Conservation (phyloP, 805 yeast genomes). For the Tetrapisispora phaffii region DNA sequence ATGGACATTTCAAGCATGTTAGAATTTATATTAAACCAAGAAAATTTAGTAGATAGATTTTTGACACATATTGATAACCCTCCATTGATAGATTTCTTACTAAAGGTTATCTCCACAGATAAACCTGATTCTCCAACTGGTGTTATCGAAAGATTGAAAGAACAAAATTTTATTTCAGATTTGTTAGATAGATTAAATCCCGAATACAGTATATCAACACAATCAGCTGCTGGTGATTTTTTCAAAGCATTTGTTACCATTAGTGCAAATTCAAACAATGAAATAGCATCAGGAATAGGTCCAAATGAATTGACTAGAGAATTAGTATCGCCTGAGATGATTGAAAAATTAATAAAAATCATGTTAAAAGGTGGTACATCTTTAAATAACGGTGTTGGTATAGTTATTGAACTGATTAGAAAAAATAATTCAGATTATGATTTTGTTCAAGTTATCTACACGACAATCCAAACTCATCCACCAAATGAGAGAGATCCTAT, state of each 20-base stretch:
- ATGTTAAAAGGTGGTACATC: constrained; percentile 84
- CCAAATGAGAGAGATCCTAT: constrained; percentile 90
- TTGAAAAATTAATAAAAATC: constrained; percentile 56
- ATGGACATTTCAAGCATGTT: constrained; percentile 78
- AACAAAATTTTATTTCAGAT: constrained; percentile 63
- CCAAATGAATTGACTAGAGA: constrained; percentile 92
- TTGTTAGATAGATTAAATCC: constrained; percentile 66
- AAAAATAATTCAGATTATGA: constrained; percentile 96
- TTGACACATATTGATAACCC: constrained; percentile 85
- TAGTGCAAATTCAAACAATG: constrained; percentile 84
- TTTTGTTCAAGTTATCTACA: constrained; percentile 70
- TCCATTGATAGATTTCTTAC: constrained; percentile 82
- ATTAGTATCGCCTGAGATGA: constrained; percentile 65
- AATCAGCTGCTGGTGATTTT: constrained; percentile 92
- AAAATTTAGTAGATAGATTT: constrained; percentile 66
- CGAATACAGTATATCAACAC: constrained; percentile 56
- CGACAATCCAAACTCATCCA: constrained; percentile 79
- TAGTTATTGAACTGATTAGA: constrained; percentile 85
- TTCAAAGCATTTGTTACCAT: constrained; percentile 88
- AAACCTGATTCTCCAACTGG: constrained; percentile 86
- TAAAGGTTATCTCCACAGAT: constrained; percentile 86
- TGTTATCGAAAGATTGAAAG: constrained; percentile 62
- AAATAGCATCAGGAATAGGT: constrained; percentile 83
- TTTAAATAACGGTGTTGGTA: constrained; percentile 87
- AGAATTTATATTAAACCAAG: constrained; percentile 57